phyloP scores from a whole-genome alignment of 805 yeast genomes.

The Candida quercuum region DNA sequence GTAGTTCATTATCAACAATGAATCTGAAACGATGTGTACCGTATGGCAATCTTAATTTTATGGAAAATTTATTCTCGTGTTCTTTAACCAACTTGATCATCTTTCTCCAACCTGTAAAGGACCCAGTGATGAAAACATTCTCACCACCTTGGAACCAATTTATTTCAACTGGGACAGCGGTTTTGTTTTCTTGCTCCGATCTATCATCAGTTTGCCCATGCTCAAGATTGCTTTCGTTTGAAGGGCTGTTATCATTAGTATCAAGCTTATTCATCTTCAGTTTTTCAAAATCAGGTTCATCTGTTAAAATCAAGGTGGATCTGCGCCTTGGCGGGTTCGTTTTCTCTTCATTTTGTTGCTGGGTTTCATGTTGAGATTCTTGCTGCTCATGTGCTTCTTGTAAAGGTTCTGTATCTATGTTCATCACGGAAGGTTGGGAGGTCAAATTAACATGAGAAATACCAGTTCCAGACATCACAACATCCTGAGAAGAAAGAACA shows the following conservation, averaged over 20 bases:
- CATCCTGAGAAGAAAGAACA: slow-evolving; percentile 19
- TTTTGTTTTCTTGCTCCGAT: slow-evolving; percentile 1
- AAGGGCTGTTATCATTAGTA: not conserved
- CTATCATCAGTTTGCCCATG: slow-evolving; percentile 2
- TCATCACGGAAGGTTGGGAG: slow-evolving; percentile 22
- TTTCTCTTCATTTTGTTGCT: slow-evolving; percentile 1
- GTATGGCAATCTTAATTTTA: slow-evolving; percentile 73
- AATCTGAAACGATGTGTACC: slow-evolving; percentile 93
- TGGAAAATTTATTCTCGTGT: slow-evolving; percentile 51
- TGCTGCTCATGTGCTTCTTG: too few relatives aligned
- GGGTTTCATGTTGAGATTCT: not conserved
- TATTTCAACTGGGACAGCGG: slow-evolving; percentile 51
- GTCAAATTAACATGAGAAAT: slow-evolving; percentile 17
- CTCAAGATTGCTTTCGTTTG: slow-evolving; percentile 1
- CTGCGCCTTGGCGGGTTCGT: slow-evolving; percentile 41
- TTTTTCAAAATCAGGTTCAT: slow-evolving; percentile 55
- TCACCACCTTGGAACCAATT: slow-evolving; percentile 97
- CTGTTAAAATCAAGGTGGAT: slow-evolving; percentile 67
- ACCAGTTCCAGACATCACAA: slow-evolving; percentile 23
- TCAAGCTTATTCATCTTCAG: slow-evolving; percentile 29
- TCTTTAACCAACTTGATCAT: slow-evolving; percentile 79
- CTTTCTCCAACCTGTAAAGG: slow-evolving; percentile 97
- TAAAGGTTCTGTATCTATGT: slow-evolving; percentile 13
- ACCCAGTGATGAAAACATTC: slow-evolving; percentile 93
- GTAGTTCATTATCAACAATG: slow-evolving; percentile 87